Base-by-base conservation (phyloP, 2,329 filamentous ascomycete species). In the Pseudodiploospora longispora region DNA sequence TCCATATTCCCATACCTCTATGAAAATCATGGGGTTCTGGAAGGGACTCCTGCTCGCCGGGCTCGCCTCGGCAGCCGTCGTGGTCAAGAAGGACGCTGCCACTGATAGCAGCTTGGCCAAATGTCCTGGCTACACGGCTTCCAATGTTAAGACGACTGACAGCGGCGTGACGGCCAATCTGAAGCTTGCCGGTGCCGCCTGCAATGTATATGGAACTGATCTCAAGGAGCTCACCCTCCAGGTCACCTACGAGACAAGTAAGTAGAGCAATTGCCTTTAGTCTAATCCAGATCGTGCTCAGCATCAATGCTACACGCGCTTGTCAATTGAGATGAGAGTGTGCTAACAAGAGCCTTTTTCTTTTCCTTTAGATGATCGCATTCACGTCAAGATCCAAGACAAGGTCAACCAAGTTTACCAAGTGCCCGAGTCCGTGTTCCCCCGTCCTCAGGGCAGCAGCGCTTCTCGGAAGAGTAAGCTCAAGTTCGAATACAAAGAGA, bases 121-220 rank as follows among this genome's bases (percentile, higher is more conserved):
- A 2, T 88, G 85, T 55, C 82, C 82, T 1, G 84, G 85, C 10
- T 89, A 88, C 64, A 71, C 59, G 29, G 83, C 82, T 2, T 75
- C 71, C 12, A 78, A 83, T 56, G 69, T 87, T 10, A 60, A 68
- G 41, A 62, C 70, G 41, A 75, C 67, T 0, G 56, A 61, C 32
- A 68, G 66, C 40, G 78, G 78, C 6, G 65, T 93, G 42, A 85
- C 77, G 1, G 88, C 87, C 2, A 74, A 84, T 50, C 69, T 95
- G 39, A 72, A 65, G 3, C 73, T 94, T 8, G 83, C 83, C 6
- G 87, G 86, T 0, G 55, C 69, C 7, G 71, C 82, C 5, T 93
- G 87, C 68, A 85, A 91, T 61, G 76, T 80, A 27, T 94, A 91
- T 51, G 87, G 88, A 0, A 83, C 74, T 6, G 88, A 94, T 57